phyloP scores from a whole-genome alignment of 345 rosid genomes.

The Sapria himalayana region DNA sequence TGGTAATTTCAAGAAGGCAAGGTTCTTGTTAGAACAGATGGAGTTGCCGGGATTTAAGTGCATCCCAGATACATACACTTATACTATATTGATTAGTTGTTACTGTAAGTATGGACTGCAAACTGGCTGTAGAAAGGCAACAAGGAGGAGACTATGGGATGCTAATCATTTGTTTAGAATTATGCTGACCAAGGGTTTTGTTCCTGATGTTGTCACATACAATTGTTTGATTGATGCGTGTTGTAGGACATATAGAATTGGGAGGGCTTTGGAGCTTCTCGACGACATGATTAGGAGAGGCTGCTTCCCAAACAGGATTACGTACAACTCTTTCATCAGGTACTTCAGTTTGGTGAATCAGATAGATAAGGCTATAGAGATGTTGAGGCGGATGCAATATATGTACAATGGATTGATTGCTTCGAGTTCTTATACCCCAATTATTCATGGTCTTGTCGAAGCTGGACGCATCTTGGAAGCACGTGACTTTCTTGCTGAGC shows the following conservation, averaged over 20 bases:
- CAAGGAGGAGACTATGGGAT: slow-evolving; percentile 68
- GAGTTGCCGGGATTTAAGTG: slow-evolving; percentile 66
- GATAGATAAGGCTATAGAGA: slow-evolving; percentile 46
- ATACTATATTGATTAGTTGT: slow-evolving; percentile 50
- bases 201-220: slow-evolving; percentile 63
- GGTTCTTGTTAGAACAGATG: slow-evolving; percentile 58
- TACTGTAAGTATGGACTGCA: slow-evolving; percentile 61
- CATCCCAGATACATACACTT: slow-evolving; percentile 49
- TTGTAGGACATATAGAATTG: slow-evolving; percentile 48
- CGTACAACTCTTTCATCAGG: slow-evolving; percentile 65
- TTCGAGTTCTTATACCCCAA: slow-evolving; percentile 46
- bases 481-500: slow-evolving; percentile 37
- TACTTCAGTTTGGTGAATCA: slow-evolving; percentile 58
- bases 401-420: slow-evolving; percentile 50
- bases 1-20: slow-evolving; percentile 63
- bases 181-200: slow-evolving; percentile 68
- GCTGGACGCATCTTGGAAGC: slow-evolving; percentile 39
- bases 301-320: slow-evolving; percentile 47
- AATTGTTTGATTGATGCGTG: slow-evolving; percentile 85
- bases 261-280: slow-evolving; percentile 56
- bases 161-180: slow-evolving; percentile 65
- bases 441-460: slow-evolving; percentile 71
- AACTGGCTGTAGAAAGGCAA: slow-evolving; percentile 65
- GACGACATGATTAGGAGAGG: slow-evolving; percentile 57
- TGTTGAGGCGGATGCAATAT: slow-evolving; percentile 53